A percentile compares a stretch with the other conserved stretches of the same genome.
These are phyloP conservation scores for Eucalyptus dawsonii DNA, from an alignment of 345 rosid genomes.

Conservation along the genomic window DNA sequence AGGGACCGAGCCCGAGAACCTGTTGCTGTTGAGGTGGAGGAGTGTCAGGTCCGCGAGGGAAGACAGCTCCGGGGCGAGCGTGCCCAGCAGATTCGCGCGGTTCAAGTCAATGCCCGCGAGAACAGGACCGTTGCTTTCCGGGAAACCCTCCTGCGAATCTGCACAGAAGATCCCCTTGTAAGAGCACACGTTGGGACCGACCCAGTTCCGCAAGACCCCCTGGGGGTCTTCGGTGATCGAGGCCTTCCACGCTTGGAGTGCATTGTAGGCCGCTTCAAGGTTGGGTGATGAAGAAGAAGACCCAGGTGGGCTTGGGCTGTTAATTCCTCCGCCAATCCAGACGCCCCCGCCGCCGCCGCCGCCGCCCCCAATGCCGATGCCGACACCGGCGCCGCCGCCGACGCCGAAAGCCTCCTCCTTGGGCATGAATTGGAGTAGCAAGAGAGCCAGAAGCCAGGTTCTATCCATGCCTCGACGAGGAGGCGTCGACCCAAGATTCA, in stretches of 20 bases:
- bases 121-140: conserved; percentile 1
- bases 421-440: conserved; percentile 11
- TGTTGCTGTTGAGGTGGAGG: conserved; percentile 82
- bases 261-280: conserved; percentile 41
- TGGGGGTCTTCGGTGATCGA: conserved; percentile 71
- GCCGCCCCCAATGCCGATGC: conserved; percentile 18
- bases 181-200: conserved; percentile 72
- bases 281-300: conserved; percentile 2
- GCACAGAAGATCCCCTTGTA: conserved; percentile 78
- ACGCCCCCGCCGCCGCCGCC: conserved; percentile 32
- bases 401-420: conserved; percentile 23
- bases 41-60: conserved; percentile 47
- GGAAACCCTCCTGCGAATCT: background rate
- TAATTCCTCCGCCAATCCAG: conserved; percentile 41
- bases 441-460: conserved; percentile 4
- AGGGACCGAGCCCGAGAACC: conserved; percentile 66
- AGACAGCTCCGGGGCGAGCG: conserved; percentile 53
- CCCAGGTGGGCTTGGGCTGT: conserved; percentile 4
- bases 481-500: background rate
- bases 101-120: conserved; percentile 80
- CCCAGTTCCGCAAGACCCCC: conserved; percentile 63
- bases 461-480: conserved; percentile 11
- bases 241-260: conserved; percentile 81
- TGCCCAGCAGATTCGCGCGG: conserved; percentile 68
- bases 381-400: conserved; percentile 44